Conservation (phyloP, 1,139 yeast species). For the Debaryomyces subglobosus region DNA sequence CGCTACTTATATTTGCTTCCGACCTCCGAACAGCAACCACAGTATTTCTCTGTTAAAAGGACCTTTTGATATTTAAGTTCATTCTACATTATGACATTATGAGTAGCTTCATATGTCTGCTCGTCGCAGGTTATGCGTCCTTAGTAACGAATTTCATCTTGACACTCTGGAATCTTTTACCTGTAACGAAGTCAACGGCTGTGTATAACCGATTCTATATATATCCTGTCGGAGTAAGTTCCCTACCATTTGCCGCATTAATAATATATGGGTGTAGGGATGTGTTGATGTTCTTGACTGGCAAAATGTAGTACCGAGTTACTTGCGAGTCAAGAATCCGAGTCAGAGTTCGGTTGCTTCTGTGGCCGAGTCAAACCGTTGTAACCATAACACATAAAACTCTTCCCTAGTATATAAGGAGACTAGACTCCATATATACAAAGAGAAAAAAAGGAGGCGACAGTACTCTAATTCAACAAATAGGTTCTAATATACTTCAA, state of each 20-base stretch:
- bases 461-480: not conserved
- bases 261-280: slow-evolving; percentile 4
- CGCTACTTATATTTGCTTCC: not conserved
- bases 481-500: not conserved
- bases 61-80: no score
- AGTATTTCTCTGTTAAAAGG: not conserved
- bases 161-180: not conserved
- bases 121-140: not conserved
- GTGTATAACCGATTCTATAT: not conserved
- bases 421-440: not conserved
- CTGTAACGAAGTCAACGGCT: not conserved
- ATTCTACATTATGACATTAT: no score
- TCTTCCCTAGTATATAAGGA: not conserved
- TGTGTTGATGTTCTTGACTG: not conserved
- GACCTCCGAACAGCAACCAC: not conserved
- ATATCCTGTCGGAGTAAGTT: not conserved
- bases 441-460: not conserved
- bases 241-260: not conserved
- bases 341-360: not conserved
- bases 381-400: not conserved
- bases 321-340: not conserved
- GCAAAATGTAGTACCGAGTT: not conserved
- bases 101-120: not conserved
- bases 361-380: slow-evolving; percentile 1
- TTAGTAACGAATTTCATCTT: no score